Percentiles rank a stretch among this genome's conserved stretches.
Conservation (phyloP, 352 stramenopile species). For the Achlya hypogyna region DNA sequence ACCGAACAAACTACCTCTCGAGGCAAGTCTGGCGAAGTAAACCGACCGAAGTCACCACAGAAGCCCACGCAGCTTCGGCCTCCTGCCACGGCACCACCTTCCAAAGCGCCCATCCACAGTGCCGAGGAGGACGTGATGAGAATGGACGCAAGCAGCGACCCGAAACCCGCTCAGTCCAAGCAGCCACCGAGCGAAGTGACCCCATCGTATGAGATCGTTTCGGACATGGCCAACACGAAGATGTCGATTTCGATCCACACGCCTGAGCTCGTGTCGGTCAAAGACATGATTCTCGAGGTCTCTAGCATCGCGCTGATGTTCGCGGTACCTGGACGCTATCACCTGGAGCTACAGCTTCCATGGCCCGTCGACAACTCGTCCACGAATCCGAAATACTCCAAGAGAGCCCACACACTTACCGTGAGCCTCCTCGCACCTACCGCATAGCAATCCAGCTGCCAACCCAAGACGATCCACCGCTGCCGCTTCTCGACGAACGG, state of each 20-base stretch:
- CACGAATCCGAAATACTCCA: not conserved
- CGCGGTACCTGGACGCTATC: conserved; percentile 43
- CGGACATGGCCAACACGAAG: conserved; percentile 26
- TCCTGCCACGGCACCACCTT: no score
- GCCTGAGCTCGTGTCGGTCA: conserved; percentile 29
- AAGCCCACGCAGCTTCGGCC: no score
- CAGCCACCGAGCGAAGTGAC: conserved; percentile 27
- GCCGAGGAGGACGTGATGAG: not conserved
- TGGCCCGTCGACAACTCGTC: conserved; percentile 15
- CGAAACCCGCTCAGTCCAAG: no score
- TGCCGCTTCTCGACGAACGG: no score
- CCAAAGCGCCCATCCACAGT: no score
- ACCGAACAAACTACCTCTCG: no score
- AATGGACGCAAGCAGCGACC: not conserved
- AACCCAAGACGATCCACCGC: no score
- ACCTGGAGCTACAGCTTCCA: conserved; percentile 37
- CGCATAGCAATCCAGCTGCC: no score
- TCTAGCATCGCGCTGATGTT: conserved; percentile 37
- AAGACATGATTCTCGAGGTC: conserved; percentile 42
- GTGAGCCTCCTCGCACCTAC: not conserved
- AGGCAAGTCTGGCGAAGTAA: no score
- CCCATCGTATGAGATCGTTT: conserved; percentile 34
- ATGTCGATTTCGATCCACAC: conserved; percentile 35
- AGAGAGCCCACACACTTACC: not conserved
- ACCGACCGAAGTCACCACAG: no score